These are phyloP conservation scores for Euphorbia lathyris DNA, from an alignment of 345 rosid genomes.

Conservation along the genomic window DNA sequence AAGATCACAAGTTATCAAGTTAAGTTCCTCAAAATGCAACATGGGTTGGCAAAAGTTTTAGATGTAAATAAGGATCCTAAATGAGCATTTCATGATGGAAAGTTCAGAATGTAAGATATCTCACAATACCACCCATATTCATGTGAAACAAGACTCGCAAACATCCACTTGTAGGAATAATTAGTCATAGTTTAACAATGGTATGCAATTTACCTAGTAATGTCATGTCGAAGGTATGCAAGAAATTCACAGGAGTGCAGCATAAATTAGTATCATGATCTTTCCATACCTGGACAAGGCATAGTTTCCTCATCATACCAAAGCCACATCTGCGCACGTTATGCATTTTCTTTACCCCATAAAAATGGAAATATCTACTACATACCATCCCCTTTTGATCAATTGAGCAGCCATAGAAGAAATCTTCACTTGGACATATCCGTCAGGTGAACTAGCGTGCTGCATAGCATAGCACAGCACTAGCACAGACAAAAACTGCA, in stretches of 20 bases:
- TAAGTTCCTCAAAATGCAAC: neutral
- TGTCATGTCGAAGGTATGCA: neutral
- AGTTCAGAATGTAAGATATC: neutral
- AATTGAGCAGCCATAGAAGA: conserved; percentile 96
- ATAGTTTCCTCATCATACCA: neutral
- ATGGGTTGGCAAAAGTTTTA: neutral
- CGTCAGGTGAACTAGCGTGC: conserved; percentile 77
- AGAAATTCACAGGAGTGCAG: conserved; percentile 8
- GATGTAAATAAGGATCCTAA: too few relatives aligned
- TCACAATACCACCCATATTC: neutral
- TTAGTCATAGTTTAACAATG: neutral
- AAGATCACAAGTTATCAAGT: neutral
- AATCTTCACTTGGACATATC: conserved; percentile 83
- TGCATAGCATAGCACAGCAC: conserved; percentile 74
- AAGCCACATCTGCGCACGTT: too few relatives aligned
- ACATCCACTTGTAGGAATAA: neutral
- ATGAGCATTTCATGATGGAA: neutral
- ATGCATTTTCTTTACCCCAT: too few relatives aligned
- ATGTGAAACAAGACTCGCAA: neutral
- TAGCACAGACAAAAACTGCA: conserved; percentile 86
- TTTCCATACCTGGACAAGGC: neutral
- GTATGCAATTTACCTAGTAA: neutral
- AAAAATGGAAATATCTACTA: too few relatives aligned
- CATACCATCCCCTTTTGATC: conserved; percentile 98
- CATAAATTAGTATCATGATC: neutral